Base-by-base conservation (phyloP, 129 eudicot species). In the Heracleum sosnowskyi region DNA sequence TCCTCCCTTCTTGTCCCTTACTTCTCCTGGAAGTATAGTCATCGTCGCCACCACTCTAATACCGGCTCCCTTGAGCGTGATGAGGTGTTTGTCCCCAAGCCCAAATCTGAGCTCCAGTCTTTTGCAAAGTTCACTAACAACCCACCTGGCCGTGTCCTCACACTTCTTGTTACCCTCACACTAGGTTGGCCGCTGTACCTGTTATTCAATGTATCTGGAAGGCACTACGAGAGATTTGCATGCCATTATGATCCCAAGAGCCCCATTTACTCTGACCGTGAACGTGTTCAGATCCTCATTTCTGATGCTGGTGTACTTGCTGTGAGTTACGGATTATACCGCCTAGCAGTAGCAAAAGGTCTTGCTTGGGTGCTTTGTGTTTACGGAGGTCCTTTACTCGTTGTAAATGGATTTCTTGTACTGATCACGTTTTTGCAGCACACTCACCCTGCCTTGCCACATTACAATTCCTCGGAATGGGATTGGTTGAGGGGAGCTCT, bases 401-500 rank as follows among this genome's bases (percentile, higher is more conserved):
- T 79, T 40, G 78, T 79, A 28, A 79, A 79, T 47, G 82, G 82
- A 17, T 79, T 79, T 22, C 77, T 79, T 47, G 82, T 79, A 33
- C 26, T 73, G 31, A 79, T 72, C 49, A 79, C 82, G 8, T 79
- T 15, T 28, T 62, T 79, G 33, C 82, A 79, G 51, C 82, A 69
- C 78, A 78, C 81, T 41, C 81, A 78, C 74, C 81, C 81, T 68
- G 29, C 74, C 13, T 66, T 78, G 75, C 81, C 74, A 35, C 81
- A 78, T 69, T 78, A 78, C 63, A 45, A 29, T 26, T 41, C 81
- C 22, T 12, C 60, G 11, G 82, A 79, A 74, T 79, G 82, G 82
- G 82, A 79, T 69, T 79, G 82, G 82, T 73, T 79, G 7, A 51
- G 78, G 28, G 82, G 82, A 28, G 82, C 82, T 41, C 77, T 79